Evolutionary conservation across 345 rosid genomes (phyloP).

Genomic region (Citrus sinensis): DNA sequence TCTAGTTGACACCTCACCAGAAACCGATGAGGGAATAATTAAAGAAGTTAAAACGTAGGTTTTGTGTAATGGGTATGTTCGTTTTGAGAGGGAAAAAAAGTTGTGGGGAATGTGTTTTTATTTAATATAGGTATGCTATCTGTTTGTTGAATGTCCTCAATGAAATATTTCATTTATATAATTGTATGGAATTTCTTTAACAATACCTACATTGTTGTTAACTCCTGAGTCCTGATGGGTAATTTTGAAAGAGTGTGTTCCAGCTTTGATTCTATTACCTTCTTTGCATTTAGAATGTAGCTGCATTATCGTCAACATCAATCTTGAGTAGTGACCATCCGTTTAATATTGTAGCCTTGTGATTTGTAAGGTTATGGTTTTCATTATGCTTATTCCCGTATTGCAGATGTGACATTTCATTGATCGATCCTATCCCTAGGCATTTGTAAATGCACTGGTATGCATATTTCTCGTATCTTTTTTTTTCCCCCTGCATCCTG

Average conservation of each 20-base stretch:
- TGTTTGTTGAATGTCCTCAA: conserved; percentile 11
- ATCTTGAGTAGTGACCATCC: neutral
- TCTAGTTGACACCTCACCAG: conserved; percentile 23
- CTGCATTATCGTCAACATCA: neutral
- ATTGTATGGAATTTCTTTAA: neutral
- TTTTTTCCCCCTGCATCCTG: neutral
- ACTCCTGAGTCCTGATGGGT: too few species aligned
- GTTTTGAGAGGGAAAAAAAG: neutral
- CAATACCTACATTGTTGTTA: too few species aligned
- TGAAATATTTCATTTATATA: neutral
- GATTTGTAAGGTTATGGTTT: neutral
- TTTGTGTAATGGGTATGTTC: too few species aligned
- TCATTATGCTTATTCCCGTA: neutral
- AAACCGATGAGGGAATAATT: conserved; percentile 29
- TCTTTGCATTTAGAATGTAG: neutral
- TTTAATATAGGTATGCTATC: neutral
- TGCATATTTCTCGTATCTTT: neutral
- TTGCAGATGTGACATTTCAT: neutral
- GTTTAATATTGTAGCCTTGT: neutral
- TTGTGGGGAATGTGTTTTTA: too few species aligned
- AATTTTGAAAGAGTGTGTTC: too few species aligned
- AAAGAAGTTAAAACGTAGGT: conserved; percentile 23
- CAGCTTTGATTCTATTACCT: too few species aligned
- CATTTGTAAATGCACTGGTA: neutral
- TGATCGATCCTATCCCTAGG: neutral